phyloP scores from a whole-genome alignment of 2,329 filamentous ascomycete species.

The Emergomyces africanus region DNA sequence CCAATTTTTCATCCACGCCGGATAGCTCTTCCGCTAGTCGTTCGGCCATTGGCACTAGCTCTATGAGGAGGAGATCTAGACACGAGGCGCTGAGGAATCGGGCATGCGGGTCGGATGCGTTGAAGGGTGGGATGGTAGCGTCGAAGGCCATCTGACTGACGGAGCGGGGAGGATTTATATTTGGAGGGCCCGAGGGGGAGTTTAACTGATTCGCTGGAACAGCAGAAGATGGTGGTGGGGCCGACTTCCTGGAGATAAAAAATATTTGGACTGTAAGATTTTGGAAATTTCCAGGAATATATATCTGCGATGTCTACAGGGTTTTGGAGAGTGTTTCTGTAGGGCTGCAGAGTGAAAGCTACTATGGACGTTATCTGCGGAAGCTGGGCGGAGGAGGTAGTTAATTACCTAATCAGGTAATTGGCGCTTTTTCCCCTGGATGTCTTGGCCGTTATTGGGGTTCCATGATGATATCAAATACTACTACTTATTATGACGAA shows the following conservation, averaged over 20 bases:
- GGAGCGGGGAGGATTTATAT: not conserved
- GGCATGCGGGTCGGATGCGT: constrained; percentile 59
- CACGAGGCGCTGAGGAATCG: constrained; percentile 71
- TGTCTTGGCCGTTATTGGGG: no score
- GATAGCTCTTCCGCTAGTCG: constrained; percentile 62
- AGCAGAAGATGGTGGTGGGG: not conserved
- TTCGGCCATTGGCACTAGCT: constrained; percentile 89
- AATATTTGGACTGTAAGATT: not conserved
- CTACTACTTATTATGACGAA: not conserved
- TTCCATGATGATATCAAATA: no score
- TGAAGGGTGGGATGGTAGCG: constrained; percentile 53
- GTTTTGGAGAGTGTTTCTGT: not conserved
- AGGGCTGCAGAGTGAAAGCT: not conserved
- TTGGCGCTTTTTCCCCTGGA: not conserved
- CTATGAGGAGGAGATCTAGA: constrained; percentile 89
- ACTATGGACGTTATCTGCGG: no score
- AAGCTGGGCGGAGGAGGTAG: not conserved
- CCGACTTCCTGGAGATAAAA: not conserved
- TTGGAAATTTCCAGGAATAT: not conserved
- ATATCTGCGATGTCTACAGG: not conserved
- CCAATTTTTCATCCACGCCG: constrained; percentile 17
- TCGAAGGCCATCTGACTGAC: constrained; percentile 55
- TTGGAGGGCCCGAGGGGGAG: not conserved
- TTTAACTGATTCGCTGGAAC: no score
- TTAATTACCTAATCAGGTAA: not conserved